These are phyloP conservation scores for Didymella pinodella DNA, from an alignment of 2,329 filamentous ascomycete genomes.

Conservation along the genomic window DNA sequence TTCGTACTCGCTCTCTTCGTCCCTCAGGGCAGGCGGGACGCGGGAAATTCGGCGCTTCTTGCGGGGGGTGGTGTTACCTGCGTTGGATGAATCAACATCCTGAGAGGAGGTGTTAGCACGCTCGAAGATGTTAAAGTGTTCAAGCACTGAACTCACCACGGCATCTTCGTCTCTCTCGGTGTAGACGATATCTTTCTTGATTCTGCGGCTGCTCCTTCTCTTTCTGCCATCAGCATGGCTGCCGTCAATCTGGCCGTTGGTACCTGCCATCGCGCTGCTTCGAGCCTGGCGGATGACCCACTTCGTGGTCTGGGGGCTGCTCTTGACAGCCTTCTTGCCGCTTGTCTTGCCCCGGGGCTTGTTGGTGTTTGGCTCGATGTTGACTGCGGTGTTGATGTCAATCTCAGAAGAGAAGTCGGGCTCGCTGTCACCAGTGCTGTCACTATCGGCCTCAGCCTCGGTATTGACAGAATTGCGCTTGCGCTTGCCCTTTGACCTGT, in stretches of 20 bases:
- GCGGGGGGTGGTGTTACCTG: constrained; percentile 9
- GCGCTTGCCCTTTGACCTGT: constrained; percentile 3
- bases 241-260: neutral
- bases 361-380: neutral
- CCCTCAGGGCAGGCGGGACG: constrained; percentile 2
- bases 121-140: too few species aligned
- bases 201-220: constrained; percentile 13
- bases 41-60: constrained; percentile 25
- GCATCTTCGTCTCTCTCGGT: constrained; percentile 15
- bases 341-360: neutral
- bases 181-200: constrained; percentile 12
- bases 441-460: neutral
- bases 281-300: neutral
- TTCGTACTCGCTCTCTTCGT: constrained; percentile 31
- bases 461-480: neutral
- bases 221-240: neutral
- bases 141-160: constrained; percentile 8
- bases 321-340: neutral
- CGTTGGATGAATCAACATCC: constrained; percentile 21
- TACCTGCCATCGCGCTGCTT: neutral
- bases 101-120: neutral
- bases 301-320: neutral
- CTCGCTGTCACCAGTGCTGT: neutral
- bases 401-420: neutral
- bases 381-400: neutral